Evolutionary conservation across 2,329 filamentous ascomycete genomes (phyloP), one percentile per base, ranked within the genome.

Genomic region (Simplicillium aogashimaense): DNA sequence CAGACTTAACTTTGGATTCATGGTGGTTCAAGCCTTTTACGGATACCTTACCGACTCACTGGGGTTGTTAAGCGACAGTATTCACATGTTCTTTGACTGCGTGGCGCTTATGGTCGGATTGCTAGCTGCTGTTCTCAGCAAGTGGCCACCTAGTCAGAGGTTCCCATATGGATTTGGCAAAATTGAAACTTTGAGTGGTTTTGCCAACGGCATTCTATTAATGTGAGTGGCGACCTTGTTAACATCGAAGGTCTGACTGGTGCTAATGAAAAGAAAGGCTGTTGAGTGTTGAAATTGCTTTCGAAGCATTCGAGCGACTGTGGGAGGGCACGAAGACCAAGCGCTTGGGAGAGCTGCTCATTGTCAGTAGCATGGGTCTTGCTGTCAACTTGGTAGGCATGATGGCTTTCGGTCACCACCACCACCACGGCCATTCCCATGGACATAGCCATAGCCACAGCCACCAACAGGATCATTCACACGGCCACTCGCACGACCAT

Each of bases 31-130:
- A 54, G 84, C 89, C 32, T 87, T 90, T 45, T 98, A 98, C 55
- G 92, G 92, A 37, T 94, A 92, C 52, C 66, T 92, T 10, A 97
- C 88, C 3, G 89, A 94, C 50, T 98, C 92, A 0, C 68, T 98
- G 5, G 92, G 92, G 3, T 72, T 98, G n/a, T 76, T 98, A 14
- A 95, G 88, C 50, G 92, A 98, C 61, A 97, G 89, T 53, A 92
- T 98, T 47, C 92, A 98, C 64, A 98, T 98, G 92, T 90, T 98
- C 54, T 97, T 98, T 53, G 92, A 98, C 62, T 98, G 92, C 50
- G 80, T 95, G 29, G 92, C 90, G 15, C 73, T 98, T 20, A 78
- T 86, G 2, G 88, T 98, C 29, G 92, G 92, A 10, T 70, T 98
- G 9, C 83, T 90, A 51, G 92, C 92, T 20, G 83, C 90, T 2